Conservation (phyloP, 1,139 yeast genomes). For the Arxiozyma heterogenica region DNA sequence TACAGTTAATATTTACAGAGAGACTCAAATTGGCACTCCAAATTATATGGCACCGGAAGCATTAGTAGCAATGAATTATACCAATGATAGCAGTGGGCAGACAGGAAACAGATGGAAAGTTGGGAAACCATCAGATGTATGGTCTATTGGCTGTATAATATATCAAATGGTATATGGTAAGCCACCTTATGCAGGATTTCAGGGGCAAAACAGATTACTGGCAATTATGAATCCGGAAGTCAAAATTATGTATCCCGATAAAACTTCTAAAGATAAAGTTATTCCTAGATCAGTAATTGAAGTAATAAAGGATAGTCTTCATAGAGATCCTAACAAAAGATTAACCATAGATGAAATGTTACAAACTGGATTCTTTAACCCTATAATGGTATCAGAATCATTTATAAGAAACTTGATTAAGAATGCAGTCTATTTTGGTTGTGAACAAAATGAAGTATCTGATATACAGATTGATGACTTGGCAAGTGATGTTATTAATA, state of each 20-base stretch:
- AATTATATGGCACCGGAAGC: constrained; percentile 99
- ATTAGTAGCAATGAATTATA: constrained; percentile 48
- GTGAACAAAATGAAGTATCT: constrained; percentile 35
- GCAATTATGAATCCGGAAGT: constrained; percentile 85
- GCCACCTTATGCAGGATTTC: constrained; percentile 80
- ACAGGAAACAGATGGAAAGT: constrained; percentile 61
- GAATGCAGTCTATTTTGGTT: constrained; percentile 67
- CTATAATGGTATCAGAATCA: constrained; percentile 59
- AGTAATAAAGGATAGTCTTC: constrained; percentile 63
- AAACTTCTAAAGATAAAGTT: constrained; percentile 50
- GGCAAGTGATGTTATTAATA: constrained; percentile 46
- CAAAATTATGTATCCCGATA: constrained; percentile 58
- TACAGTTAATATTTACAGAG: constrained; percentile 82
- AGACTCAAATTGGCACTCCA: constrained; percentile 90
- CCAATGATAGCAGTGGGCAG: constrained; percentile 25
- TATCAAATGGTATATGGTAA: constrained; percentile 92
- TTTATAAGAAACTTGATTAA: constrained; percentile 65
- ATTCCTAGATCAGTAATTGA: constrained; percentile 68
- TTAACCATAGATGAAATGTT: constrained; percentile 58
- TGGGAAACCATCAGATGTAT: constrained; percentile 91
- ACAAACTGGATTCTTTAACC: constrained; percentile 54
- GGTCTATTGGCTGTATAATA: constrained; percentile 96
- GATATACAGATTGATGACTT: constrained; percentile 38
- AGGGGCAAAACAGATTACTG: constrained; percentile 68
- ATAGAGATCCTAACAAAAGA: constrained; percentile 62